Evolutionary conservation across 2,329 filamentous ascomycete genomes (phyloP).

Genomic region (Trichothecium sympodiale): DNA sequence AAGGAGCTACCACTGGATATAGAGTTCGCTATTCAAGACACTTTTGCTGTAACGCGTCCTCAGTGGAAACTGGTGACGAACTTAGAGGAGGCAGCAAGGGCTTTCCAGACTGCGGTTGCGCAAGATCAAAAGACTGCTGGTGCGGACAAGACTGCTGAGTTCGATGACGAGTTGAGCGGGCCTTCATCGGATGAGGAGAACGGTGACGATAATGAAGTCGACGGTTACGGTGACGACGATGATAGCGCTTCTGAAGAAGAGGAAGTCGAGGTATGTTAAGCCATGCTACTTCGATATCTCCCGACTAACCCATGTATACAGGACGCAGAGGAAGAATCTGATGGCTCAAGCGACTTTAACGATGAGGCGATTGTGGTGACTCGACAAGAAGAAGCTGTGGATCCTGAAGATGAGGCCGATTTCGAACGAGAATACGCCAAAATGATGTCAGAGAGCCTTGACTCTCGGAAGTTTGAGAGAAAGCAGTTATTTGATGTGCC

Average conservation of each 20-base stretch:
- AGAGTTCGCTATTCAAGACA: slow-evolving; percentile 92
- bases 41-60: slow-evolving; percentile 71
- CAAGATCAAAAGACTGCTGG: slow-evolving; percentile 79
- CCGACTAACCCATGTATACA: neutral
- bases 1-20: slow-evolving; percentile 89
- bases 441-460: slow-evolving; percentile 95
- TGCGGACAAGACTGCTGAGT: slow-evolving; percentile 55
- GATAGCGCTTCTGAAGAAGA: slow-evolving; percentile 49
- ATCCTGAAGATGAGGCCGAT: slow-evolving; percentile 90
- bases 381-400: slow-evolving; percentile 76
- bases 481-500: slow-evolving; percentile 95
- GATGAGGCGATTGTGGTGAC: slow-evolving; percentile 91
- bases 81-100: slow-evolving; percentile 69
- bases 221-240: slow-evolving; percentile 36
- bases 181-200: slow-evolving; percentile 68
- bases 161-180: slow-evolving; percentile 60
- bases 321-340: slow-evolving; percentile 4
- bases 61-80: slow-evolving; percentile 84
- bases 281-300: neutral
- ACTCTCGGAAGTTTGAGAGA: slow-evolving; percentile 91
- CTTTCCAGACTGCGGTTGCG: slow-evolving; percentile 78
- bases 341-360: slow-evolving; percentile 52
- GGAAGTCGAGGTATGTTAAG: slow-evolving; percentile 39
- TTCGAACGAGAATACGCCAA: slow-evolving; percentile 97
- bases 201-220: slow-evolving; percentile 54